Conservation (phyloP, 164 flowering plant genomes). For the Vitis labrusca region DNA sequence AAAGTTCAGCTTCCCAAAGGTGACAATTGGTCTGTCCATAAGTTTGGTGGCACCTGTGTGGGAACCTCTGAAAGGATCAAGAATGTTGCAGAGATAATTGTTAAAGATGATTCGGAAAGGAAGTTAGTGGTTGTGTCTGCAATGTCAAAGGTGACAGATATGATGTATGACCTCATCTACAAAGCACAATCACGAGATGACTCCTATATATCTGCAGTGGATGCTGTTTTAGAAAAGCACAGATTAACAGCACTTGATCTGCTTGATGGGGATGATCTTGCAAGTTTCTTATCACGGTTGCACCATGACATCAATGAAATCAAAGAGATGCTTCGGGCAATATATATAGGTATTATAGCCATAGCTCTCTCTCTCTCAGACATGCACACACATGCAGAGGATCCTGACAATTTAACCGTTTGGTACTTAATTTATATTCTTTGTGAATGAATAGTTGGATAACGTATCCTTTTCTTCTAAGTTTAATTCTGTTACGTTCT, state of each 20-base stretch:
- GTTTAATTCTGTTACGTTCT: no score
- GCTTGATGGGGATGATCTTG: conserved; percentile 80
- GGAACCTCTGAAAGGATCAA: conserved; percentile 78
- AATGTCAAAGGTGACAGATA: conserved; percentile 96
- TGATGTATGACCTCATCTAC: conserved; percentile 87
- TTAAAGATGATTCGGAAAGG: conserved; percentile 71
- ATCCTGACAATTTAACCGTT: no score
- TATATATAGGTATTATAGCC: conserved; percentile 67
- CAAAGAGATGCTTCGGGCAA: conserved; percentile 93
- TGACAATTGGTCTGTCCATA: conserved; percentile 87
- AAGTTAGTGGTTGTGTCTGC: conserved; percentile 96
- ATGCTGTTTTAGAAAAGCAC: conserved; percentile 84
- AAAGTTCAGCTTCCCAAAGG: conserved; percentile 60
- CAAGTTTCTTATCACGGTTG: conserved; percentile 59
- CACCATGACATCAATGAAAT: conserved; percentile 78
- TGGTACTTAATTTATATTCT: no score
- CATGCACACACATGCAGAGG: neutral
- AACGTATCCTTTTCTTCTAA: no score
- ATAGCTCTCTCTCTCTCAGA: neutral
- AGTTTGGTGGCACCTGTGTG: conserved; percentile 98
- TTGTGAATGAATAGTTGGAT: no score
- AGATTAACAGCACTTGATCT: conserved; percentile 66
- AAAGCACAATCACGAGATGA: conserved; percentile 90
- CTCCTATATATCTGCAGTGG: conserved; percentile 67
- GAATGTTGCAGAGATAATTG: conserved; percentile 77